Evolutionary conservation across 2,329 filamentous ascomycete genomes (phyloP), one percentile per base, ranked within the genome.

Genomic region (Trichoderma sp.): DNA sequence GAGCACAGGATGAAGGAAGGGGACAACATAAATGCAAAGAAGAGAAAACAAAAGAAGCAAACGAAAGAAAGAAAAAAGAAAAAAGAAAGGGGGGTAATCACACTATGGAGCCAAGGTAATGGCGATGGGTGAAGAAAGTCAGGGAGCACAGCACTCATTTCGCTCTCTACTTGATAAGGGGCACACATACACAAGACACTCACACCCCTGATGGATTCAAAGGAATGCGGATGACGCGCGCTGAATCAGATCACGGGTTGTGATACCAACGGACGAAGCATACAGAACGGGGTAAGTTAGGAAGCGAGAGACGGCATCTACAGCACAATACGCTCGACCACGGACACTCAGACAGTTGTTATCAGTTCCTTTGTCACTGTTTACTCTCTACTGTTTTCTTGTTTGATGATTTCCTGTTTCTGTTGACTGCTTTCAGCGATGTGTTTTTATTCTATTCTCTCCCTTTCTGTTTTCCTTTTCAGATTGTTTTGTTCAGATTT

Each of bases 311-410:
- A 63, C 39, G 60, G 60, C 47, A 63, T 63, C 19, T 39, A 63
- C 60, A 63, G 60, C 30, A 55, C 60, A 63, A 14, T 39, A 55
- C 50, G 60, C 50, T 39, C 60, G 50, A 19, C 54, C 60, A 41
- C 19, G 17, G 50, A 63, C 50, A 39, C 50, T 63, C 24, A 63
- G 26, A 47, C 60, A 63, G 48, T 43, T 47, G 26, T 45, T 58
- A 58, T 58, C 39, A 52, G 54, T 58, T 58, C 50, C 21, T 39
- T 26, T 48, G 7, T 48, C 15, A 39, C 24, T 57, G 39, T 63
- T 62, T 52, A 39, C 34, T 57, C 28, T 63, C 59, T 50, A 39
- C 12, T 58, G 61, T 66, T 61, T 66, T 61, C 41, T 54, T 54
- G 17, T 10, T 56, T 56, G 34, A n/a, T n/a, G 17, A 17, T 14